Conservation (phyloP, 139 green algal genomes). For the Micractinium sp. region DNA sequence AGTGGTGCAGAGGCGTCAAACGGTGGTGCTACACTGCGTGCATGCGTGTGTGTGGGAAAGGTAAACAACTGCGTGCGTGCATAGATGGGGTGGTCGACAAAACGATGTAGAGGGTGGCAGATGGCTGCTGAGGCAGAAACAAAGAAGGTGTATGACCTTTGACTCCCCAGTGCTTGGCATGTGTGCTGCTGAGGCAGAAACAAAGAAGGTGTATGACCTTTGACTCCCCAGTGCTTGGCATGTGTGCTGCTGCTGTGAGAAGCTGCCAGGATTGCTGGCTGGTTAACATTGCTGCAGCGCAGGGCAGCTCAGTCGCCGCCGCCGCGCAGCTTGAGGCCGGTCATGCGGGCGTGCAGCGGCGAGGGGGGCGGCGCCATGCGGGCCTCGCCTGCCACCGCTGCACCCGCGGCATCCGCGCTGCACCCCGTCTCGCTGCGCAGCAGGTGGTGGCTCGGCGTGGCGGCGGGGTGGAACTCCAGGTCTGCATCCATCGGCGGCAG, state of each 20-base stretch:
- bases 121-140: neutral
- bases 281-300: neutral
- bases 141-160: neutral
- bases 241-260: neutral
- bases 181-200: neutral
- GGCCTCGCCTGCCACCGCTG: neutral
- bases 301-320: neutral
- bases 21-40: no score
- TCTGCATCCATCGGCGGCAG: neutral
- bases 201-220: neutral
- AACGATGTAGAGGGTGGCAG: neutral
- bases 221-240: no score
- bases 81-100: neutral
- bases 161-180: neutral
- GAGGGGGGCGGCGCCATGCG: neutral
- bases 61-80: no score
- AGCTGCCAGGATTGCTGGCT: neutral
- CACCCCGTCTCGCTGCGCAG: neutral
- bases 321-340: constrained; percentile 24
- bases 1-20: no score
- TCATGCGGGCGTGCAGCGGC: constrained; percentile 29
- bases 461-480: neutral
- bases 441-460: neutral
- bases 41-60: no score
- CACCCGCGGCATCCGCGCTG: neutral